phyloP scores from a whole-genome alignment of 2,329 filamentous ascomycete species.

The Penicillium sp. region DNA sequence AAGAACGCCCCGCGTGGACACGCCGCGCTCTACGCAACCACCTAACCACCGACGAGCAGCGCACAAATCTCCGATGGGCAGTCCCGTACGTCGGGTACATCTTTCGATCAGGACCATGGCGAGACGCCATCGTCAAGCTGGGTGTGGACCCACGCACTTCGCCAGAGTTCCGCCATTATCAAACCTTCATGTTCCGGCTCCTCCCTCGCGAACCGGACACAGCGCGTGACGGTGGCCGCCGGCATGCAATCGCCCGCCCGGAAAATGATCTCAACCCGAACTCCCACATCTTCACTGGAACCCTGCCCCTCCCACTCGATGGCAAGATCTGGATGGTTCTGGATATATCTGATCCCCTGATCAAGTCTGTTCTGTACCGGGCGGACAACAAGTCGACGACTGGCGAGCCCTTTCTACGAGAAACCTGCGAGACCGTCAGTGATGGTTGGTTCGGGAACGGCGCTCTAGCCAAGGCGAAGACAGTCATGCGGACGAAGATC shows the following conservation, averaged over 20 bases:
- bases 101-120: constrained; percentile 90
- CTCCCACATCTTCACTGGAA: constrained; percentile 80
- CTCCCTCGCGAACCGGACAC: constrained; percentile 41
- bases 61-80: constrained; percentile 69
- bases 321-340: constrained; percentile 94
- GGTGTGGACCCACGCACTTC: constrained; percentile 83
- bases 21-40: constrained; percentile 79
- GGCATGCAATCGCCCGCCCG: constrained; percentile 32
- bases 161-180: constrained; percentile 78
- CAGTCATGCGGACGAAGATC: constrained; percentile 87
- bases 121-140: constrained; percentile 82
- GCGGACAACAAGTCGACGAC: constrained; percentile 45
- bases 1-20: constrained; percentile 82
- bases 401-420: constrained; percentile 53
- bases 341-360: constrained; percentile 81
- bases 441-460: constrained; percentile 88
- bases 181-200: constrained; percentile 86
- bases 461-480: constrained; percentile 79
- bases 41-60: constrained; percentile 57
- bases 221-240: constrained; percentile 37
- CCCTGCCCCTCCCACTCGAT: constrained; percentile 69
- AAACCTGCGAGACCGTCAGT: constrained; percentile 60
- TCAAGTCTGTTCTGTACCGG: constrained; percentile 67
- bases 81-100: constrained; percentile 87
- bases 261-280: constrained; percentile 11